These are phyloP conservation scores for Tricholoma furcatifolium DNA, from an alignment of 768 basidiomycete species.

Conservation along the genomic window DNA sequence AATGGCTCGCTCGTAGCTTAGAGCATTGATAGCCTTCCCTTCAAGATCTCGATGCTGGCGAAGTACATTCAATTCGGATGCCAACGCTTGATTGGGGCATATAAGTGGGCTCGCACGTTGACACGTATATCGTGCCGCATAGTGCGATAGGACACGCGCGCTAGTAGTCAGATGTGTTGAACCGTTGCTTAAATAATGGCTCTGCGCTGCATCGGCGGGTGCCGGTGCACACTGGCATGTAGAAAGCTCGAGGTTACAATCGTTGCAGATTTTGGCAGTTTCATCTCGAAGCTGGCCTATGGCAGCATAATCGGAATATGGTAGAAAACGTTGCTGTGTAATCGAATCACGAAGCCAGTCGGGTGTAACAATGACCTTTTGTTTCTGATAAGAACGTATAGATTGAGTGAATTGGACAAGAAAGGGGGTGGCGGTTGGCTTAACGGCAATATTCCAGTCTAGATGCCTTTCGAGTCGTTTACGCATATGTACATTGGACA, in stretches of 20 bases:
- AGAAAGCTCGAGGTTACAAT: slow-evolving; percentile 25
- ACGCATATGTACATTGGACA: slow-evolving; percentile 67
- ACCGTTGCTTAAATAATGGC: slow-evolving; percentile 1
- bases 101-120: slow-evolving; percentile 62
- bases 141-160: slow-evolving; percentile 24
- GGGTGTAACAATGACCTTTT: slow-evolving; percentile 67
- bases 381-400: slow-evolving; percentile 39
- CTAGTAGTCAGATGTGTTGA: slow-evolving; percentile 7
- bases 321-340: slow-evolving; percentile 37
- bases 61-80: slow-evolving; percentile 57
- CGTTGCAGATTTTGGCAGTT: slow-evolving; percentile 44
- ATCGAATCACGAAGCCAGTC: slow-evolving; percentile 69
- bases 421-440: slow-evolving; percentile 21
- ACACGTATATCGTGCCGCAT: slow-evolving; percentile 53
- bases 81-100: slow-evolving; percentile 68
- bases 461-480: slow-evolving; percentile 71
- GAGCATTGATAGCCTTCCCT: slow-evolving; percentile 61
- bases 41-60: slow-evolving; percentile 61
- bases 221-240: slow-evolving; percentile 3
- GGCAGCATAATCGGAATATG: slow-evolving; percentile 58
- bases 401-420: slow-evolving; percentile 1
- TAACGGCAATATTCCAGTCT: slow-evolving; percentile 60
- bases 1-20: slow-evolving; percentile 73
- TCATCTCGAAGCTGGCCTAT: slow-evolving; percentile 48
- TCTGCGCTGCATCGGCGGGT: too few species aligned